Percentiles rank a stretch among this genome's conserved stretches.
These are phyloP conservation scores for Stellera chamaejasme DNA, from an alignment of 345 rosid species.

Conservation along the genomic window DNA sequence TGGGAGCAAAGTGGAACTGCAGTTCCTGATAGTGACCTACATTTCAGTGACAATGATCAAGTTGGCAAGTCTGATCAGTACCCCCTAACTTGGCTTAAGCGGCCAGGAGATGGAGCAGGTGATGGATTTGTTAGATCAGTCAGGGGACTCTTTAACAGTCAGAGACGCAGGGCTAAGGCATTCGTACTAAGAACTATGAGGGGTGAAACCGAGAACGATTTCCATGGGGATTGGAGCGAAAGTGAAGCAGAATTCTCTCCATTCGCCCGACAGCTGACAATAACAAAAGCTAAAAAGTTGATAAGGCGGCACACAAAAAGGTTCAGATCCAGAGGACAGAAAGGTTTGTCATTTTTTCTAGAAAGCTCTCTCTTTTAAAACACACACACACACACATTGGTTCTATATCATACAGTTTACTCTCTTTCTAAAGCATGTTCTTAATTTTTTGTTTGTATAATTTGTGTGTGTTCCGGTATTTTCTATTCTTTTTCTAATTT, in stretches of 20 bases:
- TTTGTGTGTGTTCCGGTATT: no score
- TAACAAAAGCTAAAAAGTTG: conserved; percentile 81
- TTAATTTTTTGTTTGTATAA: background rate
- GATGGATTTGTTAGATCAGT: conserved; percentile 95
- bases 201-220: conserved; percentile 85
- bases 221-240: conserved; percentile 92
- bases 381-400: no score
- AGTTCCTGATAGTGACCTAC: conserved; percentile 64
- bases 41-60: conserved; percentile 74
- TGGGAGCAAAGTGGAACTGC: conserved; percentile 34
- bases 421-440: no score
- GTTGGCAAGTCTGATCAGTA: conserved; percentile 57
- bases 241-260: conserved; percentile 83
- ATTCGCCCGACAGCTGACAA: conserved; percentile 83
- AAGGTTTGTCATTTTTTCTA: conserved; percentile 36
- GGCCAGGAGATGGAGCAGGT: conserved; percentile 90
- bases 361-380: background rate
- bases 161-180: conserved; percentile 86
- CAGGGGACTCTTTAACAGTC: conserved; percentile 85
- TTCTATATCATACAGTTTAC: background rate
- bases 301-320: conserved; percentile 85
- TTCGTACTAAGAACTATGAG: conserved; percentile 93
- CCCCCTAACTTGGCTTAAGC: conserved; percentile 66
- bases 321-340: conserved; percentile 66
- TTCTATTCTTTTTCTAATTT: no score